Base-by-base conservation (phyloP, 129 eudicot species). In the Scalesia atractyloides region DNA sequence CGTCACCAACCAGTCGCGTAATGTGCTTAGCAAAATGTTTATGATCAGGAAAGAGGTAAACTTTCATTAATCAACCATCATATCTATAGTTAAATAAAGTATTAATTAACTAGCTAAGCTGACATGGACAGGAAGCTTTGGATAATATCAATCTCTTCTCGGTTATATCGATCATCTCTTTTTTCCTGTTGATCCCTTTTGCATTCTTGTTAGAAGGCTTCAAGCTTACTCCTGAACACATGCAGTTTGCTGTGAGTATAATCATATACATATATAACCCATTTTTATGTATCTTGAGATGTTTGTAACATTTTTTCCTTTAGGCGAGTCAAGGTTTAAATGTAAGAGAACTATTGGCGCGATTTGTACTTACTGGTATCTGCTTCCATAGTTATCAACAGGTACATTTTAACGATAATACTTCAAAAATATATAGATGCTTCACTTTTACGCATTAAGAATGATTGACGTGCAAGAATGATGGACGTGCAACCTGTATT, bases 311-410 rank as follows among this genome's bases (percentile, higher is more conserved):
- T 30, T 46, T 39, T 48, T 69, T 65, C 44, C 57, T 0, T 43
- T 34, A 93, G 98, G 90, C 88, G 78, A 86, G 83, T 73, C 82
- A 78, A 70, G 98, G 97, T 30, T 17, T 90, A 19, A 84, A 82
- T 76, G 82, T 87, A 5, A 84, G 64, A 73, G 95, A 93, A 36
- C 78, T 93, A 59, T 84, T 83, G 34, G 66, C 77, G 24, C 86
- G 84, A 81, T 79, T 80, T 73, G 83, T 90, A 11, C 61, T 93
- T 12, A 74, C 91, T 69, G 98, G 97, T 16, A 37, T 93, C 74
- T 93, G 97, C 84, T 93, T 93, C 88, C 98, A 93, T 76, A 82
- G 84, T 66, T 93, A 93, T 79, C 98, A 93, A 57, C 98, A 93
- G 95, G 98, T 93, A 58, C 51, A 36, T 36, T 68, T 54, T 41